Percentiles rank a stretch among this genome's conserved stretches.
These are phyloP conservation scores for Yamadazyma membranifaciens DNA, from an alignment of 1,139 yeast genomes.

Conservation along the genomic window DNA sequence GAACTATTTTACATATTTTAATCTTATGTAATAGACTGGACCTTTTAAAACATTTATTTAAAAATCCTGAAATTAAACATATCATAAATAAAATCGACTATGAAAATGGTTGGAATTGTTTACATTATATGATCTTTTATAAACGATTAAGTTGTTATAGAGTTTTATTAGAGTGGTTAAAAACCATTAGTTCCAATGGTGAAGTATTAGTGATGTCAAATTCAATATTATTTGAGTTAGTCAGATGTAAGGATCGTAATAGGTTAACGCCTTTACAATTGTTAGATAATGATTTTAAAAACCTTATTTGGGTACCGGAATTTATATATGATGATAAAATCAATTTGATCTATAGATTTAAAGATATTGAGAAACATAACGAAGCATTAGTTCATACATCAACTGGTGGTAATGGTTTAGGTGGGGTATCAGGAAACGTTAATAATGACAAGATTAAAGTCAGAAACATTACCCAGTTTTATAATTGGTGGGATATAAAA, in stretches of 20 bases:
- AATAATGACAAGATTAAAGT: constrained; percentile 6
- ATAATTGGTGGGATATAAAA: constrained; percentile 30
- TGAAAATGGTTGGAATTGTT: constrained; percentile 83
- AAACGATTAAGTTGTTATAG: constrained; percentile 61
- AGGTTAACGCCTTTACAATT: constrained; percentile 65
- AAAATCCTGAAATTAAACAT: constrained; percentile 37
- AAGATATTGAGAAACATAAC: constrained; percentile 8
- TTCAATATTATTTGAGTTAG: constrained; percentile 31
- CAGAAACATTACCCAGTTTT: constrained; percentile 13
- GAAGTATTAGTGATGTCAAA: constrained; percentile 20
- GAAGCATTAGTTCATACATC: constrained; percentile 1
- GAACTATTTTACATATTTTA: constrained; percentile 62
- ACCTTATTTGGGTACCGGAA: constrained; percentile 43
- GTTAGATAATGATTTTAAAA: constrained; percentile 41
- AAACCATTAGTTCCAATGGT: constrained; percentile 9
- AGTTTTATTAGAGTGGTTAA: constrained; percentile 40
- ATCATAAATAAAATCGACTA: constrained; percentile 51
- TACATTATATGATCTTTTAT: constrained; percentile 65
- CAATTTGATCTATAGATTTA: constrained; percentile 24
- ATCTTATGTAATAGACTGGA: constrained; percentile 52
- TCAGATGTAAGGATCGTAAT: constrained; percentile 65
- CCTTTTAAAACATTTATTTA: constrained; percentile 45
- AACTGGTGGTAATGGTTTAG: not conserved
- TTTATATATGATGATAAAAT: constrained; percentile 36
- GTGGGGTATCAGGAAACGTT: constrained; percentile 1